Evolutionary conservation across 345 rosid species (phyloP).

Genomic region (Eucalyptus microcorys): DNA sequence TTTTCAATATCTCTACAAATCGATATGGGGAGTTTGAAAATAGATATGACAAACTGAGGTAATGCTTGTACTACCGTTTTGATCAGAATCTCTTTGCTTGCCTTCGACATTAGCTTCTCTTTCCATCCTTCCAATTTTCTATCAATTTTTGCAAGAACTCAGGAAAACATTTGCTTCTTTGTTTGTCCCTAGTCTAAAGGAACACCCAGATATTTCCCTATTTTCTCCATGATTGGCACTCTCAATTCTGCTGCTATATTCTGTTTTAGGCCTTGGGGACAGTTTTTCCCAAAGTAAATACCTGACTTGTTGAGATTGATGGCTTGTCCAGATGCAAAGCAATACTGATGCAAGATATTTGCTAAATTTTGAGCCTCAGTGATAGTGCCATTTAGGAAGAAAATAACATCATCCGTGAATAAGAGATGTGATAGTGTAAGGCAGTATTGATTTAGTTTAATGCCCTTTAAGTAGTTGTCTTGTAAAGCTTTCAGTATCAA

Average conservation of each 20-base stretch:
- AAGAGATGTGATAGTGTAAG: not conserved
- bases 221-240: not conserved
- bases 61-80: not conserved
- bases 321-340: not conserved
- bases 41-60: too few relatives aligned
- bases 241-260: not conserved
- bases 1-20: too few relatives aligned
- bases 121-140: not conserved
- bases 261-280: too few relatives aligned
- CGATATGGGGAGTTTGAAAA: not conserved
- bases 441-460: not conserved
- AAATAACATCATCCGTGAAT: too few relatives aligned
- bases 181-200: not conserved
- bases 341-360: too few relatives aligned
- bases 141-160: not conserved
- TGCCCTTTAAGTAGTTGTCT: too few relatives aligned
- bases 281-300: too few relatives aligned
- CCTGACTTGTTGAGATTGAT: not conserved
- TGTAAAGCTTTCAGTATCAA: not conserved
- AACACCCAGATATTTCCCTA: fast-evolving
- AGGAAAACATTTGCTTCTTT: not conserved
- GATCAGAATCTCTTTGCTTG: not conserved
- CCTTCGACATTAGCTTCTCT: too few relatives aligned
- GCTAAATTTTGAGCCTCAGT: not conserved
- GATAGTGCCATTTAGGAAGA: not conserved